Evolutionary conservation across 805 yeast species (phyloP), one percentile per base, ranked within the genome.

Genomic region (Starmerella vitae): DNA sequence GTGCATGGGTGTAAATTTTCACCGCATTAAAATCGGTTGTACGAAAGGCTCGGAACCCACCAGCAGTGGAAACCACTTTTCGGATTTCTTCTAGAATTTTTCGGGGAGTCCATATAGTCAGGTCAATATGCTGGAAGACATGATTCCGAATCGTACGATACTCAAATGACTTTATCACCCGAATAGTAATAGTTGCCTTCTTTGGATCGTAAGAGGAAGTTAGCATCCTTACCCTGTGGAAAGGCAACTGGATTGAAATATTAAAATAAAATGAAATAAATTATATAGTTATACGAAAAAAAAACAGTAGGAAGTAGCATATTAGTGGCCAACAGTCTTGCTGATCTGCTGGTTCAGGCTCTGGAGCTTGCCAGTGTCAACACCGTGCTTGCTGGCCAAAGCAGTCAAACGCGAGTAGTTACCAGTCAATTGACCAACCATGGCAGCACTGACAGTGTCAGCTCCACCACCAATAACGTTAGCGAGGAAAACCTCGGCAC

Each of bases 1-100:
- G 97, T 0, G 98, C 97, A 55, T 84, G 85, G 21, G 94, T 80
- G 61, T 91, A 91, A 5, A 91, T 69, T 59, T 91, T 91, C 41
- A 88, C 57, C 0, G 86, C 66, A 54, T 88, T 81, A 35, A 53
- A 51, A 5, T 49, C 65, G 8, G 82, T 81, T 44, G 69, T 80
- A 53, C 96, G 68, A 59, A 75, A 86, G 2, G 97, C 94, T 52
- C 95, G 68, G 43, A 76, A 71, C 0, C 72, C 74, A 5, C 91
- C 84, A 12, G 73, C 67, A 4, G 78, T 70, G 30, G 65, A 56
- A 32, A 73, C 68, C 21, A 60, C 59, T 21, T 67, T 49, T 30
- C 63, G 50, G 8, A 78, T 63, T 43, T 63, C 64, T 15, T 71
- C 74, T 26, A 78, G 66, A 17, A 91, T 63, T 48, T 74, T 72